phyloP scores from a whole-genome alignment of 805 yeast genomes.

The Zygosaccharomyces lentus region DNA sequence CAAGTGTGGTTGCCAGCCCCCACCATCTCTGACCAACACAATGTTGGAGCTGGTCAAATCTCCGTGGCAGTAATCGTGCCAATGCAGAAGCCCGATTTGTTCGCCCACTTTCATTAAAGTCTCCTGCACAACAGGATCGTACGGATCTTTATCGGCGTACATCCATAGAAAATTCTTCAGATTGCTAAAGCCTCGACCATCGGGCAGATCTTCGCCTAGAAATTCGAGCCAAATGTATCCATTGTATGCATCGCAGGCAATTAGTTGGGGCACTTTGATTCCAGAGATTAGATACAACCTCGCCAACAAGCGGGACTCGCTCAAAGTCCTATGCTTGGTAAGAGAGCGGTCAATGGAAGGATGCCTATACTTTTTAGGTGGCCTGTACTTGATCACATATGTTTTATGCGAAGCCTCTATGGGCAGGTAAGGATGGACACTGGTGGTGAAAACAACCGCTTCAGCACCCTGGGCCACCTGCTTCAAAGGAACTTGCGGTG shows the following conservation, averaged over 20 bases:
- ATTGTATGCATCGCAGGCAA: conserved; percentile 68
- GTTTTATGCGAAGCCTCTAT: conserved; percentile 25
- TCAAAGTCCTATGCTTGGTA: conserved; percentile 74
- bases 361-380: conserved; percentile 87
- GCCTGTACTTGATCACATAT: conserved; percentile 78
- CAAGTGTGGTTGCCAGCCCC: conserved; percentile 47
- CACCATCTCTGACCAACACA: conserved; percentile 41
- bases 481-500: conserved; percentile 46
- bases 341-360: conserved; percentile 70
- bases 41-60: conserved; percentile 90
- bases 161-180: conserved; percentile 73
- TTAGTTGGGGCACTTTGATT: conserved; percentile 64
- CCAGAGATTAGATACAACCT: conserved; percentile 46
- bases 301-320: conserved; percentile 75
- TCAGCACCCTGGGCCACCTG: conserved; percentile 87
- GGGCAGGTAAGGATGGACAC: conserved; percentile 63
- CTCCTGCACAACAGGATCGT: conserved; percentile 38
- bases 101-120: conserved; percentile 56
- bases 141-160: conserved; percentile 32
- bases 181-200: conserved; percentile 51
- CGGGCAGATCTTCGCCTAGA: conserved; percentile 52
- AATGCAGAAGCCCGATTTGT: conserved; percentile 67
- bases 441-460: conserved; percentile 67
- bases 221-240: conserved; percentile 90
- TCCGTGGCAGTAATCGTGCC: conserved; percentile 81